Evolutionary conservation across 495 filamentous ascomycete species (phyloP).

Genomic region (Trypethelium eluteriae): DNA sequence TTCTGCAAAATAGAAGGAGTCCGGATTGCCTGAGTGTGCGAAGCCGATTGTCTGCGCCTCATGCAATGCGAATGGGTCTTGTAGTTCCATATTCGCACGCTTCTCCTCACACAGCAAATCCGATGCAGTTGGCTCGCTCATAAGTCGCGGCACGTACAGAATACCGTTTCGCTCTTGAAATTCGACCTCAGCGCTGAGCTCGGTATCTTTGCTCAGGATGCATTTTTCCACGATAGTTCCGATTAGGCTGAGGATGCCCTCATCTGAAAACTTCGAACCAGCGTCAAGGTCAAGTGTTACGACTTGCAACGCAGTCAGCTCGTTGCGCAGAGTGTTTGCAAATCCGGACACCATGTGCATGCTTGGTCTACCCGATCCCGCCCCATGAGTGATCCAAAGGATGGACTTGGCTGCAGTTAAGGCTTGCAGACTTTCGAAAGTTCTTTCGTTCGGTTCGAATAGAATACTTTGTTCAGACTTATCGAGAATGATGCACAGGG

Average conservation of each 20-base stretch:
- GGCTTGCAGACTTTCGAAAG: not conserved
- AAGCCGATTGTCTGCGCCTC: not conserved
- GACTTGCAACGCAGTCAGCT: not conserved
- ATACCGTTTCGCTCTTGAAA: conserved; percentile 5
- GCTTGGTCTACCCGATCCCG: not conserved
- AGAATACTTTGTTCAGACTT: not conserved
- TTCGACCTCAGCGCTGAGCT: not conserved
- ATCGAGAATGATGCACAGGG: not conserved
- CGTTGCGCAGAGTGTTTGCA: not conserved
- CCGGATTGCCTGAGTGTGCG: not conserved
- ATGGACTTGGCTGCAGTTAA: not conserved
- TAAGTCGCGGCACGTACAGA: not conserved
- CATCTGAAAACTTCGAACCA: not conserved
- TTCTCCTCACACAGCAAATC: not conserved
- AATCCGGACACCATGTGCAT: conserved; percentile 7
- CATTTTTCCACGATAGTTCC: not conserved
- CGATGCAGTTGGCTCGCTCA: not conserved
- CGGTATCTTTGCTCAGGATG: not conserved
- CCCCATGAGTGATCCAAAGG: conserved; percentile 1
- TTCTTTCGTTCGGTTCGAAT: not conserved
- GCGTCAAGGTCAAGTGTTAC: not conserved
- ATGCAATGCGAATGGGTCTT: not conserved
- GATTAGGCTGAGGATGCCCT: not conserved
- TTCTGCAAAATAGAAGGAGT: not conserved
- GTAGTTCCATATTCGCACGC: not conserved